Evolutionary conservation across 768 basidiomycete genomes (phyloP).

Genomic region (Leccinum pellstonianum): DNA sequence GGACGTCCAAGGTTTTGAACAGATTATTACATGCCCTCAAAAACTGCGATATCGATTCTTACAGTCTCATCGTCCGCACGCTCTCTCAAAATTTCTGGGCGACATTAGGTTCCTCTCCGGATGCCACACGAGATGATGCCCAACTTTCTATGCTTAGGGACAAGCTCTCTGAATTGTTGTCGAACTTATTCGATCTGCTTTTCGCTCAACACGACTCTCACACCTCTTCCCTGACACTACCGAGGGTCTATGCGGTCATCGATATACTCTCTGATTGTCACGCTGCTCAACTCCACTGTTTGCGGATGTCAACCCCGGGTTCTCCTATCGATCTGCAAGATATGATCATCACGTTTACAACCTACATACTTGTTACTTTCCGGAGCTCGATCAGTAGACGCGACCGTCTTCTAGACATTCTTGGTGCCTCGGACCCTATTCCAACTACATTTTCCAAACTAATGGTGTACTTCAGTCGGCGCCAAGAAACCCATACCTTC

Average conservation of each 20-base stretch:
- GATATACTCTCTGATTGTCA: constrained; percentile 30
- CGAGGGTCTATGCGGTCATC: constrained; percentile 15
- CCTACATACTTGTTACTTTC: constrained; percentile 19
- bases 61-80: constrained; percentile 31
- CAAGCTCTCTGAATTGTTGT: constrained; percentile 24
- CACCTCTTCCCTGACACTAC: not conserved
- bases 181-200: constrained; percentile 24
- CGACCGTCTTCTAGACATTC: constrained; percentile 21
- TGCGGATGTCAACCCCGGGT: constrained; percentile 7
- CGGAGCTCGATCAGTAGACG: constrained; percentile 7
- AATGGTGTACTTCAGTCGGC: constrained; percentile 21
- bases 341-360: constrained; percentile 22
- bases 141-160: constrained; percentile 11
- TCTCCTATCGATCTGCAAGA: constrained; percentile 24
- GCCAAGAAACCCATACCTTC: constrained; percentile 8
- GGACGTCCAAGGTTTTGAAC: constrained; percentile 44
- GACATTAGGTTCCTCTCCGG: not conserved
- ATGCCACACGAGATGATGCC: not conserved
- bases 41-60: constrained; percentile 32
- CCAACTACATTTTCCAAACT: constrained; percentile 33
- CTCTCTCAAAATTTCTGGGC: constrained; percentile 27
- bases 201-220: constrained; percentile 5
- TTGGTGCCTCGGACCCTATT: constrained; percentile 29
- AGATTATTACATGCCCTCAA: constrained; percentile 36
- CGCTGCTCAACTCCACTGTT: constrained; percentile 18